Evolutionary conservation across 495 filamentous ascomycete genomes (phyloP).

Genomic region (Lasiosphaeris hirsuta): DNA sequence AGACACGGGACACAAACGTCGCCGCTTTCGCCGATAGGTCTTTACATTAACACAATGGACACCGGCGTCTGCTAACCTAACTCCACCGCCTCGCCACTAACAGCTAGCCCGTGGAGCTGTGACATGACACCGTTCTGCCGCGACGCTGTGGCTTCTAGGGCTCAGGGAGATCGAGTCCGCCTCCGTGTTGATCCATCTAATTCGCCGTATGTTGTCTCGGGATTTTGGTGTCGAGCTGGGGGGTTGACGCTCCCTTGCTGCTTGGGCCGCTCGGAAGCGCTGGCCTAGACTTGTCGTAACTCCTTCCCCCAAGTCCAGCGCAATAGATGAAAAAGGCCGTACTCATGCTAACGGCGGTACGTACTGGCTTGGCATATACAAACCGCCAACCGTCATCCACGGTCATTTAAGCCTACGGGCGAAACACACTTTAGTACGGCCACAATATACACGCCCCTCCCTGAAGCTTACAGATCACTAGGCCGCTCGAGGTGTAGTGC

Average conservation of each 20-base stretch:
- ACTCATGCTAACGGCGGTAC: background rate
- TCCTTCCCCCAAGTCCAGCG: background rate
- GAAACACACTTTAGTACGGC: background rate
- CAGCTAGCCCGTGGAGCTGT: background rate
- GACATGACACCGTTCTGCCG: background rate
- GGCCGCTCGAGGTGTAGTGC: slow-evolving; percentile 1
- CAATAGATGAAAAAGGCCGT: background rate
- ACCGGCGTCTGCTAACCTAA: background rate
- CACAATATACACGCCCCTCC: slow-evolving; percentile 1
- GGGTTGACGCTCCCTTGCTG: background rate
- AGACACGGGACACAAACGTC: too few relatives aligned
- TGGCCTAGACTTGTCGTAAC: background rate
- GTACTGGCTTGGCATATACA: background rate
- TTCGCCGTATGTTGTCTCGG: background rate
- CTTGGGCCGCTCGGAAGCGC: background rate
- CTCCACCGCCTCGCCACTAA: background rate
- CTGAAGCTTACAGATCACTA: background rate
- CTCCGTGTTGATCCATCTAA: background rate
- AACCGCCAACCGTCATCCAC: too few relatives aligned
- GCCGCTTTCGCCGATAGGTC: too few relatives aligned
- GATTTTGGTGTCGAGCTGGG: background rate
- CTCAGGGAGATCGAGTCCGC: background rate
- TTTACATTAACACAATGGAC: too few relatives aligned
- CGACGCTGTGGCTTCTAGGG: background rate
- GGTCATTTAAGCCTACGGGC: background rate